Base-by-base conservation (phyloP, 345 rosid genomes). In the Eutrema heterophyllum region DNA sequence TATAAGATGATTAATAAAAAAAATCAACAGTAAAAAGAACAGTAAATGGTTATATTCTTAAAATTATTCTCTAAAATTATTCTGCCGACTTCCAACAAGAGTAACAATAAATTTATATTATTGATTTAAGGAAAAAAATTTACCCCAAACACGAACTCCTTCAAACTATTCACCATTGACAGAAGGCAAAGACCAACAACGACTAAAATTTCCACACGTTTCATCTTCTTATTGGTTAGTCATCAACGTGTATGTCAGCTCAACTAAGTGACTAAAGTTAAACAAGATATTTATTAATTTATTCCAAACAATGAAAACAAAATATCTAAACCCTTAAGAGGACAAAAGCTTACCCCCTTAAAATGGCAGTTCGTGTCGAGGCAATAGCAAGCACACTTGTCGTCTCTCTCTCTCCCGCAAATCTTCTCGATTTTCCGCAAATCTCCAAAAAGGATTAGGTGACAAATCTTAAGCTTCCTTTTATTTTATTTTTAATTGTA, bases 341-440 rank as follows among this genome's bases (percentile, higher is more conserved):
- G 50, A 73, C 24, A 73, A 73, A 26, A 54, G 57, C 69, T 60
- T 6, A 60, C 49, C 46, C 67, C 73, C 56, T 68, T 75, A 75
- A 61, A 68, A 68, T 61, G 73, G 74, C 64, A 75, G 58, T 45
- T 75, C 73, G 74, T 75, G 79, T 68, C 74, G 33, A 68, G 7
- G 50, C 15, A 57, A 29, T 51, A 61, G 53, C 41, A 61, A 61
- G 10, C 79, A 75, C 74, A 75, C 79, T 68, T 75, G 79, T 75
- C 78, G 46, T 67, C 73, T 21, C 24, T 21, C 24, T 67, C 74
- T 36, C 65, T 73, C 39, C 33, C 60, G 4, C 58, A 57, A 9
- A 30, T 64, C 78, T 46, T 46, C 79, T 67, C 49, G 6, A n/a
- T 26, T 59, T 43, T 41, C 49, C 54, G 21, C 55, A n/a, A 51